Base-by-base conservation (phyloP, 495 filamentous ascomycete species). In the Penicillium simplicissimum region DNA sequence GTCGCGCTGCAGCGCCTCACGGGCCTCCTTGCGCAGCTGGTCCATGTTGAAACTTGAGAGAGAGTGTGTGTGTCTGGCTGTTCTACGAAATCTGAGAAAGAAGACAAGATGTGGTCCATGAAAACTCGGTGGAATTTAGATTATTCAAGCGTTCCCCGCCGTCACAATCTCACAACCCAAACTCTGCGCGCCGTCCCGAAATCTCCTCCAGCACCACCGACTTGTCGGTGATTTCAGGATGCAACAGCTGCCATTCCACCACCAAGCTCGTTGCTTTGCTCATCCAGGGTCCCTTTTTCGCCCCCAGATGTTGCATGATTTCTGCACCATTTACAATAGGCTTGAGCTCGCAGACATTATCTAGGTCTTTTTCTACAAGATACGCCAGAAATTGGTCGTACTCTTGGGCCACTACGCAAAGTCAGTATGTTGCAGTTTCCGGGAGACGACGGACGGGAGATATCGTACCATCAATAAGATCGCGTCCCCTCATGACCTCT, bases 211-310 rank as follows among this genome's bases (percentile, higher is more conserved):
- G 78, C 6, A 82, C 91, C 21, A 79, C 82, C 8, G 80, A 70
- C 17, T 86, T 80, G 55, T 90, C 86, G 8, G 73, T 75, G 3
- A 53, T 37, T 23, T 83, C 84, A 3, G 93, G 91, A 70, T 97
- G 85, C 34, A 88, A 79, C 31, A 98, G 78, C 76, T 98, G 96
- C 91, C 92, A 97, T 58, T 85, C 84, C 71, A 95, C 81, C 33
- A 87, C 85, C 15, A 88, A 75, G 8, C 90, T 85, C 47, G 95
- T 68, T 14, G 91, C 92, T 57, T 77, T 76, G 59, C 83, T 82
- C 81, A 92, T 85, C 94, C 94, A 98, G 14, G 80, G 86, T 7
- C 95, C 95, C 2, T 86, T 84, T 62, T 81, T 82, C 2, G 78
- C 79, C 0, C 80, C 79, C 15, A 97, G 72, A 9, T 74, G 82